Evolutionary conservation across 2,329 filamentous ascomycete species (phyloP), one percentile per base, ranked within the genome.

Genomic region (Fusarium caatingaense): DNA sequence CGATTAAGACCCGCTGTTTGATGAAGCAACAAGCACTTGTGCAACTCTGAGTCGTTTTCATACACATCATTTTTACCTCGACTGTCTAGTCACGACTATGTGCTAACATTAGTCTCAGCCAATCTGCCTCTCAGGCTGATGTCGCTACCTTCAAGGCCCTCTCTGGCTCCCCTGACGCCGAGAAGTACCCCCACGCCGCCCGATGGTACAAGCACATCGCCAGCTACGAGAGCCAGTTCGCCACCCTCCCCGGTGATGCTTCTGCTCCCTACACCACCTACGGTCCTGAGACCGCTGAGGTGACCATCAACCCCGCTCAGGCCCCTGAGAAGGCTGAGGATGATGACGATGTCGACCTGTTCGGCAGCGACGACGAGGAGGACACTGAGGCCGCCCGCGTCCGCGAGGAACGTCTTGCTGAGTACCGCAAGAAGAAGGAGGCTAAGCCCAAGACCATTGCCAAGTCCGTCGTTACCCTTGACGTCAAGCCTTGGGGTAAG

Each of bases 121-220:
- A 84, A 80, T 83, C 83, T 72, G 91, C 94, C 78, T 93, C 93
- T 77, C 96, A 99, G 88, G 96, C 96, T 84, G 96, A 99, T 87
- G 95, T 97, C 78, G 92, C 92, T 83, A 90, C 90, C 85, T 98
- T 92, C 92, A 97, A 98, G 90, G 92, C 92, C 78, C 83, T 98
- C 81, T 90, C 87, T 79, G 84, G 87, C 76, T 83, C 89, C 66
- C 96, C 96, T 77, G 90, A 92, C 75, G 88, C 92, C 78, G 86
- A 87, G 82, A 97, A 97, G 87, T 97, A 92, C 90, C 94, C 95
- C 79, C 88, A 97, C 86, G 94, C 92, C 79, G 93, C 93, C 80
- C 92, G 96, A 83, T 99, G 96, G 96, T 98, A 97, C 91, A 97
- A 97, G 90, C 95, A 99, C 90, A 93, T 98, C 80, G 89, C 92